Conservation (phyloP, 1,284 basidiomycete genomes). For the Puccinia polysora region DNA sequence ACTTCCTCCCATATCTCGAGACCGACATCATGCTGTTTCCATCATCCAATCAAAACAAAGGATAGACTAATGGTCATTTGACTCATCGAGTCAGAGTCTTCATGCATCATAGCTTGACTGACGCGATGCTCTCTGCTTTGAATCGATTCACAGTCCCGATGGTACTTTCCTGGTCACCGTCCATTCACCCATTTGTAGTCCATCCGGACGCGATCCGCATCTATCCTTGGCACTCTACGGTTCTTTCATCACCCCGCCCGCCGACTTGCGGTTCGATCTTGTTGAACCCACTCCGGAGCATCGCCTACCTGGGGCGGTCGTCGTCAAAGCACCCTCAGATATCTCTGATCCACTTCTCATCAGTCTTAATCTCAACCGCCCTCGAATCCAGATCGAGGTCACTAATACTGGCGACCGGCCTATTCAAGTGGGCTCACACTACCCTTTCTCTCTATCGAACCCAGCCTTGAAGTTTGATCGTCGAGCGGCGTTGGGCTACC, state of each 20-base stretch:
- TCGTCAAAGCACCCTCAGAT: slow-evolving; percentile 43
- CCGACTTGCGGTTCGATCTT: slow-evolving; percentile 55
- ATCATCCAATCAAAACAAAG: too few relatives aligned
- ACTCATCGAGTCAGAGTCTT: slow-evolving; percentile 43
- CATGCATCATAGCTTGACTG: neutral
- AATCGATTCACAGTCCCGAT: slow-evolving; percentile 12
- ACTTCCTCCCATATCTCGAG: slow-evolving; percentile 57
- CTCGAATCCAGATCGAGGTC: slow-evolving; percentile 69
- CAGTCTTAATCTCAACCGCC: slow-evolving; percentile 67
- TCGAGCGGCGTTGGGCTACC: slow-evolving; percentile 69
- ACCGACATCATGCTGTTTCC: too few relatives aligned
- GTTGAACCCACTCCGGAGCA: slow-evolving; percentile 18
- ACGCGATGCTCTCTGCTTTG: slow-evolving; percentile 51
- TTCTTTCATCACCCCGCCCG: slow-evolving; percentile 80
- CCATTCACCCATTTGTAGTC: slow-evolving; percentile 70
- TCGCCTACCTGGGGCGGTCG: slow-evolving; percentile 64
- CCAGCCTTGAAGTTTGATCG: slow-evolving; percentile 76
- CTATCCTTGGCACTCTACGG: slow-evolving; percentile 79
- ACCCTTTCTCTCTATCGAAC: slow-evolving; percentile 84
- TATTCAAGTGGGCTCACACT: slow-evolving; percentile 91
- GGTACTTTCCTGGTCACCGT: slow-evolving; percentile 89
- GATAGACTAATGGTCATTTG: neutral
- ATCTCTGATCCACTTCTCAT: slow-evolving; percentile 56
- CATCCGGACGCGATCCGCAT: slow-evolving; percentile 71
- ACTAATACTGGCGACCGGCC: slow-evolving; percentile 92